Percentiles rank a stretch among this genome's conserved stretches.
Conservation (phyloP, 225 moss, liverwort and hornwort genomes). For the Takakia lepidozioides region DNA sequence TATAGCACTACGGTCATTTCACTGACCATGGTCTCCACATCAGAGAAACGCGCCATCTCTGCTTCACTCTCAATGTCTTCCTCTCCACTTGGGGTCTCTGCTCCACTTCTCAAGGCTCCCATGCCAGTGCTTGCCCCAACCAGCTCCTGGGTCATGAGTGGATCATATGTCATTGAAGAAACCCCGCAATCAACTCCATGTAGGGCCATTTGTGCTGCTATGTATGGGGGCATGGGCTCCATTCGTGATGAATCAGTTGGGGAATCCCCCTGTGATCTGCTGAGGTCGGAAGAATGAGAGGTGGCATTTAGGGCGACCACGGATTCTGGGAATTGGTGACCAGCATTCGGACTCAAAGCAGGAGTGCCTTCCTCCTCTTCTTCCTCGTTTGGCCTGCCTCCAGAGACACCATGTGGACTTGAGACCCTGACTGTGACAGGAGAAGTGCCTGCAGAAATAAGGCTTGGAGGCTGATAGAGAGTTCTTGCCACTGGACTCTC, state of each 20-base stretch:
- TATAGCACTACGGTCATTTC: no score
- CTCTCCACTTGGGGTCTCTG: slow-evolving; percentile 40
- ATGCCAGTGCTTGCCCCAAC: slow-evolving; percentile 24
- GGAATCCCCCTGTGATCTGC: slow-evolving; percentile 17
- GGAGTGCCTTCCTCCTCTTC: slow-evolving; percentile 27
- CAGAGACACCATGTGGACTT: slow-evolving; percentile 12
- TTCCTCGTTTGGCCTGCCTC: no score
- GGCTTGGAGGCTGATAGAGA: slow-evolving; percentile 18
- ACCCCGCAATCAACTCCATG: slow-evolving; percentile 17
- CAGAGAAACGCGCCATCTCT: slow-evolving; percentile 81
- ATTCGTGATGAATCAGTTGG: slow-evolving; percentile 18
- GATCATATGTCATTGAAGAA: slow-evolving; percentile 21
- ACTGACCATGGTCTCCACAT: slow-evolving; percentile 91
- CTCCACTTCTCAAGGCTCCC: slow-evolving; percentile 29
- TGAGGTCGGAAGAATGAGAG: slow-evolving; percentile 26
- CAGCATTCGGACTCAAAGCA: slow-evolving; percentile 22
- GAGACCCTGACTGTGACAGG: slow-evolving; percentile 13
- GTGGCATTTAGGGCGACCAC: no score
- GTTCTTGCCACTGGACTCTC: slow-evolving; percentile 5
- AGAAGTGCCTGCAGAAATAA: slow-evolving; percentile 1
- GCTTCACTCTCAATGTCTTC: slow-evolving; percentile 86
- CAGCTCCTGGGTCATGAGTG: slow-evolving; percentile 22
- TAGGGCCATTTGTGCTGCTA: slow-evolving; percentile 14
- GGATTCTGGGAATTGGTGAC: slow-evolving; percentile 19
- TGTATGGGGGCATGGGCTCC: slow-evolving; percentile 15